Percentiles rank a stretch among this genome's conserved stretches.
Conservation (phyloP, 352 stramenopile genomes). For the Phytophthora agathidicida region DNA sequence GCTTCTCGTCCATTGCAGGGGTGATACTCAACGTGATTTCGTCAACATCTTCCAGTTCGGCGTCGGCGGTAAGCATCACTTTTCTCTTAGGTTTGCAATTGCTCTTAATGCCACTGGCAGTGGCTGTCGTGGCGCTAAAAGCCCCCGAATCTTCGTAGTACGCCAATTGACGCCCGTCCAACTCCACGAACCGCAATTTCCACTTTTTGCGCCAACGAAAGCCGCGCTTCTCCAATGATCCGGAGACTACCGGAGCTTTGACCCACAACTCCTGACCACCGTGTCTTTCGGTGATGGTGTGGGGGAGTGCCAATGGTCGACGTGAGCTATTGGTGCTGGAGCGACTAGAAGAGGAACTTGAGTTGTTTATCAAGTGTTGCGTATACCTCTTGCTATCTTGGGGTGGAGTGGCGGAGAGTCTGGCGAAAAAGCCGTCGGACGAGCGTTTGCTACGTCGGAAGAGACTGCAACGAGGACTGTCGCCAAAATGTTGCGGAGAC, state of each 20-base stretch:
- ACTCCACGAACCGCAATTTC: slow-evolving; percentile 74
- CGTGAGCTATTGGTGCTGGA: slow-evolving; percentile 4
- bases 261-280: slow-evolving; percentile 77
- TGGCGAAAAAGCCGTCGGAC: slow-evolving; percentile 8
- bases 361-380: slow-evolving; percentile 15
- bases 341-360: background rate
- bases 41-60: slow-evolving; percentile 57
- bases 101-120: slow-evolving; percentile 9
- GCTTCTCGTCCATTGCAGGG: slow-evolving; percentile 52
- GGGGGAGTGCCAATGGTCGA: slow-evolving; percentile 47
- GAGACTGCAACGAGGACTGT: slow-evolving; percentile 26
- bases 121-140: slow-evolving; percentile 24
- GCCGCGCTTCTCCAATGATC: slow-evolving; percentile 73
- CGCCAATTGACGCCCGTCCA: slow-evolving; percentile 72
- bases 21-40: slow-evolving; percentile 59
- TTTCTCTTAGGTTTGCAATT: slow-evolving; percentile 47
- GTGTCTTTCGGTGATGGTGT: slow-evolving; percentile 81
- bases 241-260: slow-evolving; percentile 70
- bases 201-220: slow-evolving; percentile 84
- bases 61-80: slow-evolving; percentile 69
- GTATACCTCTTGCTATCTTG: background rate
- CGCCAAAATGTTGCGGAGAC: slow-evolving; percentile 17
- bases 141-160: slow-evolving; percentile 56
- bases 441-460: slow-evolving; percentile 27
- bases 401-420: slow-evolving; percentile 6